Conservation (phyloP, 306 rosid species). For the Prunus campanulata region DNA sequence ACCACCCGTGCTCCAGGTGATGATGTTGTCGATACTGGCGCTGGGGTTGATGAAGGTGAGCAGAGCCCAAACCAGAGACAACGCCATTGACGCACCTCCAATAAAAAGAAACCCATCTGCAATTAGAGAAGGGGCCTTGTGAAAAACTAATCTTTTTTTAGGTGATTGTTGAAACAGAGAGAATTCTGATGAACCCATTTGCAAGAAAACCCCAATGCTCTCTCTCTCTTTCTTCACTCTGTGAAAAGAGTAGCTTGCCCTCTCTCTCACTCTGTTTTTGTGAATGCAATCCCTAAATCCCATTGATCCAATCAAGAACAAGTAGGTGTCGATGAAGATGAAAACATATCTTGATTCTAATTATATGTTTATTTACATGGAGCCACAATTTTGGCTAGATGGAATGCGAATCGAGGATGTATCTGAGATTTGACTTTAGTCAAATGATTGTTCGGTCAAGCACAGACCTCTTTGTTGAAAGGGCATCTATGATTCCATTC, state of each 20-base stretch:
- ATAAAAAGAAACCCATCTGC: constrained; percentile 19
- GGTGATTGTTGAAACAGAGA: constrained; percentile 1
- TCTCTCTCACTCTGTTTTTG: not conserved
- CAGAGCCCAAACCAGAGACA: constrained; percentile 12
- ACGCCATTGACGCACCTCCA: constrained; percentile 15
- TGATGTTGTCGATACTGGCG: constrained; percentile 9
- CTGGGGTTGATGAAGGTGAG: constrained; percentile 8
- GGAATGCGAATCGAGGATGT: no score
- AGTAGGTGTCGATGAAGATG: no score
- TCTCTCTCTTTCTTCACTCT: not conserved
- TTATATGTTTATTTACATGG: no score
- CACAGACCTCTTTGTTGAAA: no score
- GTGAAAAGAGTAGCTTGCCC: not conserved
- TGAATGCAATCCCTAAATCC: not conserved
- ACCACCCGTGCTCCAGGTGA: not conserved
- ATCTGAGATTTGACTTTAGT: no score
- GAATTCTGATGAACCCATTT: constrained; percentile 6
- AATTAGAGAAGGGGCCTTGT: constrained; percentile 15
- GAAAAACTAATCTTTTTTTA: not conserved
- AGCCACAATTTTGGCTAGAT: no score
- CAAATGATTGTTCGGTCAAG: no score
- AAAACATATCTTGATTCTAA: no score
- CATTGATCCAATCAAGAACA: no score
- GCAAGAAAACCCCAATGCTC: no score
- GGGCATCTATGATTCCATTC: no score